Evolutionary conservation across 139 green algal genomes (phyloP), one percentile per base, ranked within the genome.

Genomic region (Chlorella sp.): DNA sequence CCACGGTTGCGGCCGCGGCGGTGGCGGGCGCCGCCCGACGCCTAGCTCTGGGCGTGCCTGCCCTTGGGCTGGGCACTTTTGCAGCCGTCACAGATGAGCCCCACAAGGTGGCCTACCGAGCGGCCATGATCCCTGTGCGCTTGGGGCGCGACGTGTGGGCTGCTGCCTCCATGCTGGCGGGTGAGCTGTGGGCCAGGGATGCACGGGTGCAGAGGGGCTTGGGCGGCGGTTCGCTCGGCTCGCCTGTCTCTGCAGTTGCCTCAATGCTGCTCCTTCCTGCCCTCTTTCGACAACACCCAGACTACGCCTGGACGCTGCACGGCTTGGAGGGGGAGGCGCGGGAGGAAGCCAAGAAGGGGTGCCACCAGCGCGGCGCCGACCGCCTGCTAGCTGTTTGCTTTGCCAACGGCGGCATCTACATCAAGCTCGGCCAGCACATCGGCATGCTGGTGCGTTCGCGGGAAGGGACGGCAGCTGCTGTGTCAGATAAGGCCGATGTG

Each of bases 381-480:
- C 67, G 84, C 51, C 86, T 97, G 69, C 82, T 95, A 47, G 3
- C 86, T 39, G 88, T 98, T 26, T 98, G 92, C 87, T 97, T 98
- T 88, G 85, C 85, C 12, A 98, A 98, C 69, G 93, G 94, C 85
- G 96, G 95, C 36, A 93, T 96, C 62, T 98, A 96, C 82, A 94
- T 95, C 73, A 96, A 97, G 83, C 91, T 98, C 18, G 96, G 96
- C 4, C 96, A 98, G 90, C 94, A 98, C 85, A 86, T 98, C 5
- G 95, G 90, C 18, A 94, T 97, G 89, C 89, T 98, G 91, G 93
- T 97, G 84, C 23, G 70, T 7, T n/a, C 0, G 6, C 9, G 6
- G 44, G 44, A n/a, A n/a, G n/a, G n/a, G n/a, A n/a, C n/a, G n/a
- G n/a, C n/a, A n/a, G n/a, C n/a, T n/a, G n/a, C n/a, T n/a, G n/a